A percentile compares a stretch with the other conserved stretches of the same genome.
Conservation (phyloP, 495 filamentous ascomycete genomes). For the Rhypophila decipiens region DNA sequence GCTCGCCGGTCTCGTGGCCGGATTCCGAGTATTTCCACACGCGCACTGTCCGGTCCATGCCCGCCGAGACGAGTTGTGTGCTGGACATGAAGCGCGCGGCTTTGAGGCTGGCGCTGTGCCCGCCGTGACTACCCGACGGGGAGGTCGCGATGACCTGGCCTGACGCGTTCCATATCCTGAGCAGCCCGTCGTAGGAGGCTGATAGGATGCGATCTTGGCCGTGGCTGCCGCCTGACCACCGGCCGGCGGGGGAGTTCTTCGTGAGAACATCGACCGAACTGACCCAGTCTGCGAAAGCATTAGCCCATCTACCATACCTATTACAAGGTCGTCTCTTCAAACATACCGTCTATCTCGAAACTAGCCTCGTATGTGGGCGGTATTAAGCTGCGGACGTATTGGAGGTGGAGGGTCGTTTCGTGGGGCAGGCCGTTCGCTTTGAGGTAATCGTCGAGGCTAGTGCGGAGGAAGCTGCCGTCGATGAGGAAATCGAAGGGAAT, state of each 20-base stretch:
- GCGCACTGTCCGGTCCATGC: conserved; percentile 74
- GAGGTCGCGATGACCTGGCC: conserved; percentile 72
- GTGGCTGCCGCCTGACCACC: conserved; percentile 40
- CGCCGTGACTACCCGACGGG: conserved; percentile 51
- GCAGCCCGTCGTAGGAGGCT: conserved; percentile 79
- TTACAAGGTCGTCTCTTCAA: too few relatives aligned
- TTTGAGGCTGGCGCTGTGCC: conserved; percentile 71
- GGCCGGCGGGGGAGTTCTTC: conserved; percentile 52
- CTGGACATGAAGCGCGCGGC: conserved; percentile 72
- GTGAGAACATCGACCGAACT: conserved; percentile 84
- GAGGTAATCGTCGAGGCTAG: conserved; percentile 84
- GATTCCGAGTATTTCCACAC: conserved; percentile 79
- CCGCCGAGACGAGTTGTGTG: conserved; percentile 68
- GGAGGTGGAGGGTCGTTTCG: conserved; percentile 77
- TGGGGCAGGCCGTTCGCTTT: conserved; percentile 76
- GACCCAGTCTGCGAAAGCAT: too few relatives aligned
- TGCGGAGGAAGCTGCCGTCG: conserved; percentile 82
- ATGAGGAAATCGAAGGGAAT: conserved; percentile 95
- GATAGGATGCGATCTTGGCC: conserved; percentile 65
- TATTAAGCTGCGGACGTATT: conserved; percentile 87
- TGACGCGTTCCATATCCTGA: conserved; percentile 83
- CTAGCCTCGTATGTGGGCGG: conserved; percentile 79
- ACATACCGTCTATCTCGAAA: conserved; percentile 93
- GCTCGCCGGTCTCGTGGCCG: conserved; percentile 52
- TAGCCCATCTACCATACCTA: too few relatives aligned